Base-by-base conservation (phyloP, 768 basidiomycete genomes). In the Hysterangium stoloniferum region DNA sequence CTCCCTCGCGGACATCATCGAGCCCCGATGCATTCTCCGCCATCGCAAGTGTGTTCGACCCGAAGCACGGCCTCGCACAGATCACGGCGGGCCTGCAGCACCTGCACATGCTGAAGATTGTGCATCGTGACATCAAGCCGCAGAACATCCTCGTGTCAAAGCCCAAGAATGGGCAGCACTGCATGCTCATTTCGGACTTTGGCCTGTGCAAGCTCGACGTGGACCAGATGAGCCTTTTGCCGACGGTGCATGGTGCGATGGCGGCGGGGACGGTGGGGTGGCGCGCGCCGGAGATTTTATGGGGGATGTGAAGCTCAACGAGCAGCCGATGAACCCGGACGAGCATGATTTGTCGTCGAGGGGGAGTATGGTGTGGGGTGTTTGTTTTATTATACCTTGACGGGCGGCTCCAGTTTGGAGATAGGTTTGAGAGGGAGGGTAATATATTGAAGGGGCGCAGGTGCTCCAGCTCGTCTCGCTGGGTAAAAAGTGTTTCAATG, bases 91-190 rank as follows among this genome's bases (percentile, higher is more conserved):
- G 96, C 13, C 66, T 99, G 55, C 76, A 84, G 47, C 93, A 98
- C 66, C 72, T 99, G 8, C 94, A 98, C 63, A 85, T 79, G 6
- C 78, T 98, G 59, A 96, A 95, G 67, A 86, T 98, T 52, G 81
- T 97, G n/a, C 95, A 98, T 68, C 80, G 95, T 27, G 95, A 98
- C 64, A 96, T 99, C 67, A 99, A 99, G 61, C 95, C 95, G 4
- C 95, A 94, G 65, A 99, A 99, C 61, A 97, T 99, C 49, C 78
- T 99, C 12, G 76, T 98, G 9, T 89, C 90, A 12, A 71, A 70
- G 12, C 77, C 79, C 2, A 86, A 84, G 59, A 73, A 71, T 44
- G 77, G 74, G 15, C 69, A 67, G 7, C 68, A 89, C 57, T 71
- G 89, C 41, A 92, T 94, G 90, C 69, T 94, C 54, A 94, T 93